Base-by-base conservation (phyloP, 306 rosid species). In the Alnus rubra region DNA sequence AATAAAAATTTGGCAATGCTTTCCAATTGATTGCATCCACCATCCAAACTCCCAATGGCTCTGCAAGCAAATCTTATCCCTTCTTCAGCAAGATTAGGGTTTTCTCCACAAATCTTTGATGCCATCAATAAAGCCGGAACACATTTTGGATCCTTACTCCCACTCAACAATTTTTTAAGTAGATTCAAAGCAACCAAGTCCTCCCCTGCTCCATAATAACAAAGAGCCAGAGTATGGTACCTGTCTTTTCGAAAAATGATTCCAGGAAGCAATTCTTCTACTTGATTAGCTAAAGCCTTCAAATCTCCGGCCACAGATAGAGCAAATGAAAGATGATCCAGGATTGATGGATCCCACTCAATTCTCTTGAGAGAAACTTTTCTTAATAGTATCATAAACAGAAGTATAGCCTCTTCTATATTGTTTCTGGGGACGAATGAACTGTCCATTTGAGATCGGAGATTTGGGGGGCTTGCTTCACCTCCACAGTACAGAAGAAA, bases 321-420 rank as follows among this genome's bases (percentile, higher is more conserved):
- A 72, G 98, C 96, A 89, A 88, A 96, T 31, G 97, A 87, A 74
- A 96, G 99, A 81, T 93, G 98, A 78, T 96, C 97, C 85, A 96
- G 75, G 84, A 93, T 91, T 80, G 98, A 96, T 35, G 96, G 97
- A 88, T 96, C 99, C 99, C 94, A 90, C 76, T 89, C 83, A 84
- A 93, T 91, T 90, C 82, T 89, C 60, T 81, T 87, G 5, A 89
- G 84, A 80, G 84, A 62, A 18, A 80, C 71, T 82, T 90, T 90
- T 82, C 92, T 93, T 52, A 89, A 79, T 78, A 96, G 87, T 79
- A 96, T 91, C 93, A 93, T 90, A 45, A 96, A 82, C 77, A 96
- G 86, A 76, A 96, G 97, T 83, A 93, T 90, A 80, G 99, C 97
- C 88, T 96, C 99, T 84, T 96, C 99, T 80, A 88, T 76, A 84